phyloP scores from a whole-genome alignment of 2,329 filamentous ascomycete species.

The Colletotrichum sp. region DNA sequence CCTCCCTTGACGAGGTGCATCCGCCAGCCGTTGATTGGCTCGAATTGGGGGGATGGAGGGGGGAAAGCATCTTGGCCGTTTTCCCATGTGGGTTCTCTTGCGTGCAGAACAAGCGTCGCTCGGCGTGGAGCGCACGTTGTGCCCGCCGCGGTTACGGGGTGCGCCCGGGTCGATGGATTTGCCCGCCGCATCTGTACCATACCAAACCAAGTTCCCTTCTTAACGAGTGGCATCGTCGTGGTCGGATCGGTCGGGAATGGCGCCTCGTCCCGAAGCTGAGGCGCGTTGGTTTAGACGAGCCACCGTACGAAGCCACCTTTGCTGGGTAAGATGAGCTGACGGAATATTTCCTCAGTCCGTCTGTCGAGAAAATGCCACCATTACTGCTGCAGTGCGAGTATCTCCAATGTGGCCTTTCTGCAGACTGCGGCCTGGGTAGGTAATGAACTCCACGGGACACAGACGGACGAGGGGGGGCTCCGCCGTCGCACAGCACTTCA shows the following conservation, averaged over 20 bases:
- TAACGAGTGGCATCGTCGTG: background rate
- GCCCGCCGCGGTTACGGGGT: background rate
- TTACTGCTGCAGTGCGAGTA: background rate
- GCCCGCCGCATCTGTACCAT: background rate
- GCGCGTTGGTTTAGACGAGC: background rate
- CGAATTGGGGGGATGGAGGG: background rate
- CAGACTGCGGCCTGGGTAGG: background rate
- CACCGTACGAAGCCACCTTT: background rate
- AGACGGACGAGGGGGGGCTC: background rate
- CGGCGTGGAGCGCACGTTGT: constrained; percentile 3
- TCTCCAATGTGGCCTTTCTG: background rate
- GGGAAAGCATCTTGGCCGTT: background rate
- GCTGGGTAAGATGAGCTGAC: background rate
- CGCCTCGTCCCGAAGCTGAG: background rate
- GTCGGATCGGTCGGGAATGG: background rate
- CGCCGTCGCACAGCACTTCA: background rate
- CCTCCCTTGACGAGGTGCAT: background rate
- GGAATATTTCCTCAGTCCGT: background rate
- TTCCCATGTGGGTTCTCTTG: background rate
- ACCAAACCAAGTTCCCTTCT: background rate
- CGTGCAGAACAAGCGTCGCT: background rate
- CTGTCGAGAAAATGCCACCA: background rate
- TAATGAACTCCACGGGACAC: background rate
- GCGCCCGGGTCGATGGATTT: background rate
- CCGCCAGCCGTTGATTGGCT: background rate